Percentiles rank a stretch among this genome's conserved stretches.
Conservation (phyloP, 2,329 filamentous ascomycete species). For the Fusarium humuli region DNA sequence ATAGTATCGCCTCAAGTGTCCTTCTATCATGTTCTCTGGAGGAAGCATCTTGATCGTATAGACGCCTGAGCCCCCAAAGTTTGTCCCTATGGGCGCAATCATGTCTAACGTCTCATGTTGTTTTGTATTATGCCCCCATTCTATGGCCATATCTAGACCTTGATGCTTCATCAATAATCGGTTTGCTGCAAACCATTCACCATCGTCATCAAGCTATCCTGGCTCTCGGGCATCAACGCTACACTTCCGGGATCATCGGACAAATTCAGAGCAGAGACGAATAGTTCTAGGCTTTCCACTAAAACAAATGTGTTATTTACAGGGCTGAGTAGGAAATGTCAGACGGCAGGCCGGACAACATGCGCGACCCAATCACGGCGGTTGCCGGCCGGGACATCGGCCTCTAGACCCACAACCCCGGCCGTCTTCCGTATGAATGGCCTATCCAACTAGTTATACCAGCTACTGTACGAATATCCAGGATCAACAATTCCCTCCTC, state of each 20-base stretch:
- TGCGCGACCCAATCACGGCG: constrained; percentile 43
- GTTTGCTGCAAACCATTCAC: constrained; percentile 2
- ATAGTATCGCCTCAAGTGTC: background rate
- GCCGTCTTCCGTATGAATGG: constrained; percentile 29
- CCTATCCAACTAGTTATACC: constrained; percentile 2
- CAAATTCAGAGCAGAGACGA: background rate
- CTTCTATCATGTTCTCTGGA: constrained; percentile 2
- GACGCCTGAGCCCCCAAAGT: constrained; percentile 25
- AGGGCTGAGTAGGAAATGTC: constrained; percentile 29
- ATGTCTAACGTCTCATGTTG: constrained; percentile 17
- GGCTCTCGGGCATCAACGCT: constrained; percentile 19
- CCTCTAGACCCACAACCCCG: constrained; percentile 25
- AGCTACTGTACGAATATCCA: background rate
- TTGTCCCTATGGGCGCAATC: constrained; percentile 11
- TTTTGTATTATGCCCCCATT: constrained; percentile 14
- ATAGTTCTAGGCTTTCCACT: background rate
- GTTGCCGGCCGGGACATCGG: constrained; percentile 33
- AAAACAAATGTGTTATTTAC: constrained; percentile 10
- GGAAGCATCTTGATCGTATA: constrained; percentile 2
- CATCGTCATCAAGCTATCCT: background rate
- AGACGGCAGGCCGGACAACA: constrained; percentile 24
- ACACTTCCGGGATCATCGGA: background rate
- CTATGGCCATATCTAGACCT: constrained; percentile 5
- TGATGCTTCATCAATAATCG: constrained; percentile 19
- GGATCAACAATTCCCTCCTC: constrained; percentile 1